Percentiles rank a stretch among this genome's conserved stretches.
These are phyloP conservation scores for Pseudodiploospora longispora DNA, from an alignment of 2,329 filamentous ascomycete genomes.

Conservation along the genomic window DNA sequence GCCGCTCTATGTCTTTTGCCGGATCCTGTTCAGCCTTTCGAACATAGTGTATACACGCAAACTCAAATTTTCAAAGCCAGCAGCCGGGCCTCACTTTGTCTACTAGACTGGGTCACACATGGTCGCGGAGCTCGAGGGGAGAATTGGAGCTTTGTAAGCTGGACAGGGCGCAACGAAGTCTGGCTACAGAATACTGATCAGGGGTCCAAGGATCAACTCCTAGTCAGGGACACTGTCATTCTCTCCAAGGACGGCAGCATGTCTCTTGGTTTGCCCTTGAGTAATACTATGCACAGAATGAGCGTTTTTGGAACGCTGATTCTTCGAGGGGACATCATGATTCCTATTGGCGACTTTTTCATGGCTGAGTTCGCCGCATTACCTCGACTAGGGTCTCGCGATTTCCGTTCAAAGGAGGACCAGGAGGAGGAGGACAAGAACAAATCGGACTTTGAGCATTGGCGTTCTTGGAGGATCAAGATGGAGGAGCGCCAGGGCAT, in stretches of 20 bases:
- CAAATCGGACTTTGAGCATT: slow-evolving; percentile 37
- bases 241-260: slow-evolving; percentile 50
- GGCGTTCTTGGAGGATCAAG: slow-evolving; percentile 47
- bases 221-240: slow-evolving; percentile 80
- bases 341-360: slow-evolving; percentile 62
- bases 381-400: slow-evolving; percentile 73
- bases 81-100: slow-evolving; percentile 56
- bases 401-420: slow-evolving; percentile 56
- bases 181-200: slow-evolving; percentile 40
- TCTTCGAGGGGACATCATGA: slow-evolving; percentile 64
- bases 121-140: slow-evolving; percentile 80
- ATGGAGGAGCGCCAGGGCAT: slow-evolving; percentile 54
- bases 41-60: slow-evolving; percentile 75
- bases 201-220: slow-evolving; percentile 44
- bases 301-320: slow-evolving; percentile 81
- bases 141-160: slow-evolving; percentile 74
- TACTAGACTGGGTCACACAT: slow-evolving; percentile 91
- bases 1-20: slow-evolving; percentile 63
- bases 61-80: slow-evolving; percentile 65
- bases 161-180: slow-evolving; percentile 84
- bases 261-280: slow-evolving; percentile 33
- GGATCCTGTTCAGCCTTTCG: slow-evolving; percentile 89
- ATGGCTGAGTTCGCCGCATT: slow-evolving; percentile 68
- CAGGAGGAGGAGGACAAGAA: slow-evolving; percentile 29
- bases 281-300: slow-evolving; percentile 62